Evolutionary conservation across 169 alveolate genomes (phyloP), one percentile per base, ranked within the genome.

Genomic region (Plasmodium vinckei): DNA sequence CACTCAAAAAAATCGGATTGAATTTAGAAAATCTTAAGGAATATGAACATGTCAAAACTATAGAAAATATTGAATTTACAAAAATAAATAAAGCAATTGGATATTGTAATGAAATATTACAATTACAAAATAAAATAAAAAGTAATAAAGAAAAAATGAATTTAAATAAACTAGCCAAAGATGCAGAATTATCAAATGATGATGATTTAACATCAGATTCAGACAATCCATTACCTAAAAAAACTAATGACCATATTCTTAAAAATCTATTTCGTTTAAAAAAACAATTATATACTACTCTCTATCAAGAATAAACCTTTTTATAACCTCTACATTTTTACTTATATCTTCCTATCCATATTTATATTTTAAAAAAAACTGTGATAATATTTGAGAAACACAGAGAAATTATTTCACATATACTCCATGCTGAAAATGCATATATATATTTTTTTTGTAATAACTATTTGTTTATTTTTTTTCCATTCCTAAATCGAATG

Each of bases 121-220:
- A 68, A 82, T 56, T 82, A 47, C 84, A 82, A 68, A 69, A 68
- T 9, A 53, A 82, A 57, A 42, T 69, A 42, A 68, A 67, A 42
- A 64, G 23, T 25, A 69, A 68, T 39, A 82, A 39, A 21, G 51
- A 33, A 19, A 39, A 82, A 56, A 39, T 72, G 33, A 47, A 46
- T 39, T 25, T 82, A 44, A 42, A 63, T 60, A 65, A 68, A 51
- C 44, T 82, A 49, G 90, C 90, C 25, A 56, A 39, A 33, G 84
- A 68, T 42, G 90, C 90, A 19, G 90, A 69, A 23, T 47, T 82
- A 39, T 82, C 33, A n/a, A 72, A 68, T 54, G 90, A 82, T 54
- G 84, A 68, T 9, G 89, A 68, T 33, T 7, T 27, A 27, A 49
- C 59, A 21, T 61, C 88, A n/a, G 88, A 77, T 25, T 77, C 79